Conservation (phyloP, 345 rosid species). For the Citrus cavaleriei region DNA sequence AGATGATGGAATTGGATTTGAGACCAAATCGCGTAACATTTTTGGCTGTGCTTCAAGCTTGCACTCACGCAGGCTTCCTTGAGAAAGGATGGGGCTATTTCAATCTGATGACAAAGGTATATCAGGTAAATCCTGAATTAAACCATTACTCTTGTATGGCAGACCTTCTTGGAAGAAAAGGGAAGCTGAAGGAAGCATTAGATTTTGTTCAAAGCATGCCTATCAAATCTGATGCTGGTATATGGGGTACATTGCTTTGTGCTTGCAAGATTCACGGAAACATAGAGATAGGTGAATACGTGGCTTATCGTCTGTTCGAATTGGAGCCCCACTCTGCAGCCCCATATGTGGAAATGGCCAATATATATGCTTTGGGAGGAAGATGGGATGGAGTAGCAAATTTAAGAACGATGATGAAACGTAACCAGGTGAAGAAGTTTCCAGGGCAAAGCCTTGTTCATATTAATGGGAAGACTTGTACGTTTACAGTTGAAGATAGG, state of each 20-base stretch:
- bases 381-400: slow-evolving; percentile 44
- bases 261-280: slow-evolving; percentile 57
- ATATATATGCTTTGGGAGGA: slow-evolving; percentile 53
- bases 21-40: slow-evolving; percentile 60
- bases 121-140: slow-evolving; percentile 41
- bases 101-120: slow-evolving; percentile 33
- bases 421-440: slow-evolving; percentile 39
- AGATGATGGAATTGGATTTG: slow-evolving; percentile 36
- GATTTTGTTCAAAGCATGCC: slow-evolving; percentile 45
- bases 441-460: slow-evolving; percentile 53
- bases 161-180: slow-evolving; percentile 60
- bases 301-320: slow-evolving; percentile 29
- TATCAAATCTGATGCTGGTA: slow-evolving; percentile 54
- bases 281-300: slow-evolving; percentile 41
- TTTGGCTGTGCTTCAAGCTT: slow-evolving; percentile 60
- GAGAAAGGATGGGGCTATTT: slow-evolving; percentile 59
- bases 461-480: slow-evolving; percentile 34
- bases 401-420: slow-evolving; percentile 49
- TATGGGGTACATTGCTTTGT: slow-evolving; percentile 54
- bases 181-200: slow-evolving; percentile 50
- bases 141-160: slow-evolving; percentile 68
- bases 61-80: slow-evolving; percentile 55
- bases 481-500: slow-evolving; percentile 52
- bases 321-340: slow-evolving; percentile 48
- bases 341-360: slow-evolving; percentile 58